Base-by-base conservation (phyloP, 2,329 filamentous ascomycete species). In the Fusarium longipes region DNA sequence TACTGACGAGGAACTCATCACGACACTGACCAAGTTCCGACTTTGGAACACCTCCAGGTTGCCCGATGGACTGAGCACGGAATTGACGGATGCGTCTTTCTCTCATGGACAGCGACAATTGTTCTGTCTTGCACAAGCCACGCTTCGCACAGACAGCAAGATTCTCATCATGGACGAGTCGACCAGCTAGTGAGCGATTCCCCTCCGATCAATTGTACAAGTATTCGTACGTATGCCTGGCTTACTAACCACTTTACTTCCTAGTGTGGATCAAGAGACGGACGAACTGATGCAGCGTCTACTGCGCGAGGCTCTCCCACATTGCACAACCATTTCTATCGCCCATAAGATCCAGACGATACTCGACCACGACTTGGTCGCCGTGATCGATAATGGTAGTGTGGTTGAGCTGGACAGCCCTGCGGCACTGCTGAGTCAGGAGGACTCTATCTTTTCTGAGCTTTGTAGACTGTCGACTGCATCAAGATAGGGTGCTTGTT, bases 81-180 rank as follows among this genome's bases (percentile, higher is more conserved):
- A 1, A 72, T 84, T 8, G 74, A 78, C 15, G 70, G 67, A 5
- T 68, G 74, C 2, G 76, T 83, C 44, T 6, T 71, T 82, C 14
- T 83, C 81, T 0, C 79, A 82, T 50, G 83, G 84, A 5, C 80
- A 86, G 67, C 73, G 76, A 44, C 84, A 86, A 68, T 73, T 86
- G 1, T 79, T 86, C 50, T 79, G 77, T n/a, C 73, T 86, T 20
- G 83, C 81, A 0, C 76, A 83, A 8, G 79, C 82, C 1, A 72
- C 85, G 24, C 67, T 84, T 40, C 70, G 75, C 14, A 73, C 74
- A 43, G 74, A 76, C 6, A 77, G 74, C 33, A 70, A 15, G 35
- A 50, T 83, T 8, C 63, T 83, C 0, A 72, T 83, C 12, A 59
- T 82, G 6, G 80, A 82, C n/a, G 80, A 82, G 68, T 75, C 77